A percentile compares a stretch with the other conserved stretches of the same genome.
phyloP scores from a whole-genome alignment of 352 stramenopile genomes.

The Pythium sp. region DNA sequence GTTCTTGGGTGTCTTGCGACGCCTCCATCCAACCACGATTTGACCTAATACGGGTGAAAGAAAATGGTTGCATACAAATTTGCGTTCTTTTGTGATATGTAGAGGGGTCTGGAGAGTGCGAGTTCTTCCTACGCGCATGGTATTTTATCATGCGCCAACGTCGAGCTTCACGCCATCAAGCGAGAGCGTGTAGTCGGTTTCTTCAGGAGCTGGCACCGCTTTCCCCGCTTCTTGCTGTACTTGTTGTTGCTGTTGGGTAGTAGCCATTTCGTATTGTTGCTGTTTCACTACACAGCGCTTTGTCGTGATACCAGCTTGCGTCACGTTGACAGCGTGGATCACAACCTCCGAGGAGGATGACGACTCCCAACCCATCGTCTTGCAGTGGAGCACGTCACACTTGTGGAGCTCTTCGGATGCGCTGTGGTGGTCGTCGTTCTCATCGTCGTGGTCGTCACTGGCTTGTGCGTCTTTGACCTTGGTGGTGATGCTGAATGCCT shows the following conservation, averaged over 20 bases:
- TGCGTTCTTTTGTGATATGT: not conserved
- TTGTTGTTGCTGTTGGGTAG: slow-evolving; percentile 15
- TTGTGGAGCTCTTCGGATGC: slow-evolving; percentile 31
- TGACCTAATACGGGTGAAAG: too few species aligned
- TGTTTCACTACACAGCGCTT: slow-evolving; percentile 22
- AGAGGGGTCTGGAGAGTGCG: not conserved
- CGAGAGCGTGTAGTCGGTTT: slow-evolving; percentile 30
- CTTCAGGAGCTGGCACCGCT: slow-evolving; percentile 20
- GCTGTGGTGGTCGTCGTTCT: slow-evolving; percentile 23
- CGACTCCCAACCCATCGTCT: slow-evolving; percentile 26
- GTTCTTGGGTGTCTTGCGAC: too few species aligned
- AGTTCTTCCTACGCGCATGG: not conserved
- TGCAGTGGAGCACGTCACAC: slow-evolving; percentile 54
- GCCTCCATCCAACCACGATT: too few species aligned
- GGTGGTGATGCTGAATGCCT: slow-evolving; percentile 38
- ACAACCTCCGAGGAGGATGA: not conserved
- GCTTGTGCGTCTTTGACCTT: slow-evolving; percentile 7
- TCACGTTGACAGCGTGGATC: slow-evolving; percentile 46
- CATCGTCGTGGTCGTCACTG: slow-evolving; percentile 26
- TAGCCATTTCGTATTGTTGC: not conserved
- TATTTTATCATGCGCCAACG: slow-evolving; percentile 5
- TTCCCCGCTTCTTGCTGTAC: slow-evolving; percentile 1
- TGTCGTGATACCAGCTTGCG: slow-evolving; percentile 38
- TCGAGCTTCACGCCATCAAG: slow-evolving; percentile 34
- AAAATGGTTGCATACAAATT: not conserved